These are phyloP conservation scores for Trametes hirsuta DNA, from an alignment of 1,284 basidiomycete genomes.

Conservation along the genomic window DNA sequence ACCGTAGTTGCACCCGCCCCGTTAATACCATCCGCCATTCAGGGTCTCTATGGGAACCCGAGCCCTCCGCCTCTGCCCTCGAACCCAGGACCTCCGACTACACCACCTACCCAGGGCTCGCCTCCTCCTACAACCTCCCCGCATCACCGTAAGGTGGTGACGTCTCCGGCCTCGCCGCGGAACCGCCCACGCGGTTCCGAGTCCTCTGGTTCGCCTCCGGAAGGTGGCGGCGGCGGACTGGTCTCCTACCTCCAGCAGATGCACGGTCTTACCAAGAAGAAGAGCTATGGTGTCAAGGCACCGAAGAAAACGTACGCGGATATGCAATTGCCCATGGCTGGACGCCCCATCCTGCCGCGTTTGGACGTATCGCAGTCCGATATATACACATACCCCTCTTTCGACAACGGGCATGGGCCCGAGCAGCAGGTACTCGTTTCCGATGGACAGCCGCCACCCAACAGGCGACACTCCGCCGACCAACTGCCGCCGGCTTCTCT, in stretches of 20 bases:
- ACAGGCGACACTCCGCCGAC: slow-evolving; percentile 21
- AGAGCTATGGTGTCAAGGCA: slow-evolving; percentile 30
- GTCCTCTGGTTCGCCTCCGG: slow-evolving; percentile 15
- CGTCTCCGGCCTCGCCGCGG: slow-evolving; percentile 20
- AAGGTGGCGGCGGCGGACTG: slow-evolving; percentile 29
- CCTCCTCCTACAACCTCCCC: slow-evolving; percentile 19
- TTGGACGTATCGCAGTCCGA: slow-evolving; percentile 31
- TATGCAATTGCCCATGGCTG: slow-evolving; percentile 20
- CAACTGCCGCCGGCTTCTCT: slow-evolving; percentile 20
- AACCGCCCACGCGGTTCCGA: slow-evolving; percentile 20
- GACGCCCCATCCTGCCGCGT: slow-evolving; percentile 36
- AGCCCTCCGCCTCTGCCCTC: slow-evolving; percentile 20
- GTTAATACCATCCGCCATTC: slow-evolving; percentile 15
- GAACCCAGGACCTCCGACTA: slow-evolving; percentile 15
- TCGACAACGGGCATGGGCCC: slow-evolving; percentile 9
- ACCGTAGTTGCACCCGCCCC: slow-evolving; percentile 16
- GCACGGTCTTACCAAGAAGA: slow-evolving; percentile 37
- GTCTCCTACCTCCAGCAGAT: slow-evolving; percentile 38
- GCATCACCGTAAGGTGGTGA: slow-evolving; percentile 15
- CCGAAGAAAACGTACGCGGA: slow-evolving; percentile 31
- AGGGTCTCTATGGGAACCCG: slow-evolving; percentile 21
- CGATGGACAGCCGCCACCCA: slow-evolving; percentile 17
- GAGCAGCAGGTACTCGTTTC: slow-evolving; percentile 11
- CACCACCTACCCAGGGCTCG: slow-evolving; percentile 15
- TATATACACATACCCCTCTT: slow-evolving; percentile 26